Evolutionary conservation across 176 grass and related monocot species (phyloP).

Genomic region (Hsuehochloa calcarea): DNA sequence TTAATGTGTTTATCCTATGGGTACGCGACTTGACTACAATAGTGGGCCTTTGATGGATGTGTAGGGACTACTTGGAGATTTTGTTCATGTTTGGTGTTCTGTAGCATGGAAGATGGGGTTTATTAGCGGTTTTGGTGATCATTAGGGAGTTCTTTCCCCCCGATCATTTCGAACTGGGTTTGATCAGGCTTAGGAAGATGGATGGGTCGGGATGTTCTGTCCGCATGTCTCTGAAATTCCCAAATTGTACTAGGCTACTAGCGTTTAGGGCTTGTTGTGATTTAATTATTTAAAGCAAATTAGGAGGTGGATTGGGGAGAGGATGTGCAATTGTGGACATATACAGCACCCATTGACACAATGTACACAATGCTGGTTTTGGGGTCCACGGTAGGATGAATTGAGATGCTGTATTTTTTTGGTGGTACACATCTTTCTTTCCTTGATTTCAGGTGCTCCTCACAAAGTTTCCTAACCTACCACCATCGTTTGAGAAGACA

Average conservation of each 20-base stretch:
- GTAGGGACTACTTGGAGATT: neutral
- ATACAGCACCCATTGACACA: neutral
- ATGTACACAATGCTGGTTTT: neutral
- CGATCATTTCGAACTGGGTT: neutral
- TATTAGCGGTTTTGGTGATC: neutral
- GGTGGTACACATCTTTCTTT: neutral
- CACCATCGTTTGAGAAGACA: constrained; percentile 53
- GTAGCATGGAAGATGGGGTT: neutral
- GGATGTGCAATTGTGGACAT: neutral
- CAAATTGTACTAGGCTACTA: neutral
- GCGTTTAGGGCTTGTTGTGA: neutral
- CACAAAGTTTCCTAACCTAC: constrained; percentile 66
- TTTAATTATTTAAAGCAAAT: neutral
- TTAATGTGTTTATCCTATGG: no score
- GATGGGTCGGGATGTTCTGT: neutral
- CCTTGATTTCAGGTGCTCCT: constrained; percentile 55
- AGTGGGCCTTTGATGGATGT: neutral
- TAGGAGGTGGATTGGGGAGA: neutral
- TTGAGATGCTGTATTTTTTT: neutral
- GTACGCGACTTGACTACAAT: neutral
- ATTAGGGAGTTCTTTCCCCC: neutral
- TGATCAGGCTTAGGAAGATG: neutral
- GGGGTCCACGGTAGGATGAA: neutral
- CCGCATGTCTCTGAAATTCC: neutral
- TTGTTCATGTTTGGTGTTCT: neutral